These are phyloP conservation scores for Magnaporthiopsis poae DNA, from an alignment of 2,329 filamentous ascomycete species.

Conservation along the genomic window DNA sequence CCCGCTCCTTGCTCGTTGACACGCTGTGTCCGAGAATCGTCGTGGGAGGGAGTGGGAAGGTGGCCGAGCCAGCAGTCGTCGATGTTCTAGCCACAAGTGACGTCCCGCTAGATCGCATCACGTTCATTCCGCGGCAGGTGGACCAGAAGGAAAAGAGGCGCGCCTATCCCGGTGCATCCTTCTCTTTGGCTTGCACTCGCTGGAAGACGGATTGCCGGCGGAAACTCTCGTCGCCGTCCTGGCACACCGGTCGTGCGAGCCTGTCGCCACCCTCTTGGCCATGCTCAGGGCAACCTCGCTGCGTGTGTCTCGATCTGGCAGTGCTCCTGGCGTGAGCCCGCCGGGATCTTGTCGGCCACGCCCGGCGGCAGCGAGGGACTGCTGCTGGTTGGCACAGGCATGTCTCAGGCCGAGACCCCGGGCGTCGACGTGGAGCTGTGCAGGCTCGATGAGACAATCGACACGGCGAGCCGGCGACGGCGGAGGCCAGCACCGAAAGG, in stretches of 20 bases:
- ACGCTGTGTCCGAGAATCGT: neutral
- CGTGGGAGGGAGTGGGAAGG: neutral
- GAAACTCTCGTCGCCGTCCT: neutral
- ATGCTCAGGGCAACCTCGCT: slow-evolving; percentile 47
- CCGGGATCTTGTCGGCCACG: neutral
- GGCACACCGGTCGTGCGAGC: slow-evolving; percentile 35
- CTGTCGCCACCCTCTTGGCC: slow-evolving; percentile 47
- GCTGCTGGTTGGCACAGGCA: too few relatives aligned
- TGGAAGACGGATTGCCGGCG: neutral
- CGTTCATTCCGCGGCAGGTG: neutral
- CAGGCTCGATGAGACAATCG: neutral
- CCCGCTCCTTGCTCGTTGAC: neutral
- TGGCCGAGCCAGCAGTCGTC: neutral
- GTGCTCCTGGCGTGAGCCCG: slow-evolving; percentile 17
- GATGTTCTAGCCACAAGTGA: neutral
- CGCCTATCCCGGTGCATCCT: neutral
- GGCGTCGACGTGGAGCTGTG: neutral
- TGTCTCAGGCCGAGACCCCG: too few relatives aligned
- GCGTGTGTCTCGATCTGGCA: slow-evolving; percentile 48
- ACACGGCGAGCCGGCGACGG: too few relatives aligned
- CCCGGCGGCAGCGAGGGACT: neutral
- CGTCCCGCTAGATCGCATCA: neutral
- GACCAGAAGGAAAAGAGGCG: neutral
- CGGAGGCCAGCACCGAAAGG: neutral
- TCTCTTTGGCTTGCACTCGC: neutral